Base-by-base conservation (phyloP, 495 filamentous ascomycete species). In the Neurospora tetraspora region DNA sequence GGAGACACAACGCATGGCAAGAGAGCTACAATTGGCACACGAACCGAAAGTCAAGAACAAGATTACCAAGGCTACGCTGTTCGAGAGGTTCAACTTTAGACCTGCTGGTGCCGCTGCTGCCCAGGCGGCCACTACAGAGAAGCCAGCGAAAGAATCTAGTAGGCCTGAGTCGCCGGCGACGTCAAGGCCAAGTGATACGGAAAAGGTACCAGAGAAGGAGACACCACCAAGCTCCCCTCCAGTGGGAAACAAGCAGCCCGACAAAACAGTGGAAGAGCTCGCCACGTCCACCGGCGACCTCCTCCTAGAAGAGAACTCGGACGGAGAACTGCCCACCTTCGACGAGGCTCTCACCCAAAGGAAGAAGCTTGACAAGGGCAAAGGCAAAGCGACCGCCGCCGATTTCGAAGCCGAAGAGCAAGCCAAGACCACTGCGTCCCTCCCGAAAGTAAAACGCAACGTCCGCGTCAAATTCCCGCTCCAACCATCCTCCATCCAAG, bases 21-120 rank as follows among this genome's bases (percentile, higher is more conserved):
- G 96, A 72, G 96, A 92, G 75, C 90, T 96, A 87, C 96, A 98
- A 77, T 84, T 99, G 31, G 88, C 91, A n/a, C 94, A 98, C 79
- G 89, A 98, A 78, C 91, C 92, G 8, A 91, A 88, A 78, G 95
- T 94, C 4, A 96, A 92, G 83, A 98, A 96, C 84, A 98, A 94
- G 81, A 92, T 97, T 71, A 90, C 90, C 12, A 97, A 93, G 78
- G 88, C 91, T 20, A 91, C 91, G 69, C 85, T 99, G 27, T 92
- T 99, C 78, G 90, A 93, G 43, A 86, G 88, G 38, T 97, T 98
- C 83, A 93, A 93, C 78, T 94, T 91, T 76, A 87, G 80, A 72
- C 78, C 76, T 11, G 77, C 77, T 37, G 81, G 78, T 9, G 71
- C 84, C 73, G 82, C 87, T 39, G 45, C 74, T 9, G 37, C 69